Percentiles rank a stretch among this genome's conserved stretches.
Evolutionary conservation across 1,139 yeast species (phyloP).

Genomic region (Scheffersomyces titani): DNA sequence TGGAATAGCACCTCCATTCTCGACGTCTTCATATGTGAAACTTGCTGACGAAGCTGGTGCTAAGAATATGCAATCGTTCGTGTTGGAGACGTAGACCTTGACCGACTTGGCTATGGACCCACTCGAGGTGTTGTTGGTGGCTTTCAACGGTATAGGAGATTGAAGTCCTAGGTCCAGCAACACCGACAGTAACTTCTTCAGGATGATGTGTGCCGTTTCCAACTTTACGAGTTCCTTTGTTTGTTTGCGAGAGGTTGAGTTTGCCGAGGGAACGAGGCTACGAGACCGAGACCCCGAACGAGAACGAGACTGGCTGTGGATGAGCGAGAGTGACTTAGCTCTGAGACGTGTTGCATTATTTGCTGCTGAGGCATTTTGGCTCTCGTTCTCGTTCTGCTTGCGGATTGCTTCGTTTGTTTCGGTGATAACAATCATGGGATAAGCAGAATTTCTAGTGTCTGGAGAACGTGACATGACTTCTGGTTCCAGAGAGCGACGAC

Average conservation of each 20-base stretch:
- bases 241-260: slow-evolving; percentile 21
- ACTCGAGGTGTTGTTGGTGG: slow-evolving; percentile 18
- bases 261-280: slow-evolving; percentile 11
- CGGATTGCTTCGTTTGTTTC: slow-evolving; percentile 9
- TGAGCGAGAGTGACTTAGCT: slow-evolving; percentile 20
- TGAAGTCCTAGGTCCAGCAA: slow-evolving; percentile 45
- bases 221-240: slow-evolving; percentile 43
- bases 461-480: slow-evolving; percentile 9
- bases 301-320: slow-evolving; percentile 5
- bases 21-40: slow-evolving; percentile 48
- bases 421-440: slow-evolving; percentile 22
- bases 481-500: slow-evolving; percentile 15
- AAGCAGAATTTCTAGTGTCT: slow-evolving; percentile 20
- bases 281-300: slow-evolving; percentile 13
- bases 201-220: slow-evolving; percentile 40
- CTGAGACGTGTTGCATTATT: slow-evolving; percentile 12
- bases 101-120: slow-evolving; percentile 30
- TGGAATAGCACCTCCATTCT: slow-evolving; percentile 31
- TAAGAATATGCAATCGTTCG: slow-evolving; percentile 43
- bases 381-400: background rate
- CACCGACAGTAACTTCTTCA: slow-evolving; percentile 34
- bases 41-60: slow-evolving; percentile 46
- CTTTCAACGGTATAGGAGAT: slow-evolving; percentile 38
- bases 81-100: slow-evolving; percentile 39
- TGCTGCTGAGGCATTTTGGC: background rate